phyloP scores from a whole-genome alignment of 1,284 basidiomycete species.

The Hymenochaete sp. region DNA sequence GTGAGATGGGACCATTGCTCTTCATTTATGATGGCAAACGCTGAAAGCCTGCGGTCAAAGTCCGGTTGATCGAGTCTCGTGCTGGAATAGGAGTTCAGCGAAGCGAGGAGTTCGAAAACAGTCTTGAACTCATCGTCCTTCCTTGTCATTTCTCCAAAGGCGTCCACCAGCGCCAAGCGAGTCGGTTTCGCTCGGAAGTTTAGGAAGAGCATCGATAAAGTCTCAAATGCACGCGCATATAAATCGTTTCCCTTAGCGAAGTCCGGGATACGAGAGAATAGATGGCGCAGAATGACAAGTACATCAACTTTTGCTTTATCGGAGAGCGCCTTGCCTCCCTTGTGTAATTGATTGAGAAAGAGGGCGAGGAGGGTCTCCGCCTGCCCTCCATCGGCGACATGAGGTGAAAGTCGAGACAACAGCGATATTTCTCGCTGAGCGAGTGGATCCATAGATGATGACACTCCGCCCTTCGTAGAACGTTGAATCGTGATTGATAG shows the following conservation, averaged over 20 bases:
- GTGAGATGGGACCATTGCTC: constrained; percentile 42
- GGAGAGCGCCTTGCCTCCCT: constrained; percentile 66
- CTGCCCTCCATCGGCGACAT: constrained; percentile 63
- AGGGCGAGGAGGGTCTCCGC: constrained; percentile 69
- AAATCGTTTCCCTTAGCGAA: constrained; percentile 45
- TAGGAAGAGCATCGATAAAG: constrained; percentile 72
- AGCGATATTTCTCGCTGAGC: constrained; percentile 80
- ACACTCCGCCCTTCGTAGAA: constrained; percentile 38
- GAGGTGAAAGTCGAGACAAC: constrained; percentile 72
- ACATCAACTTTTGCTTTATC: constrained; percentile 87
- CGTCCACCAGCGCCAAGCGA: constrained; percentile 56
- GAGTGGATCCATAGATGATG: constrained; percentile 31
- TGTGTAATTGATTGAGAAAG: constrained; percentile 77
- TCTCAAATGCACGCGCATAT: constrained; percentile 53
- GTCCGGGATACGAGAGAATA: constrained; percentile 69
- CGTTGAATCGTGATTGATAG: constrained; percentile 65
- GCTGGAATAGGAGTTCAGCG: constrained; percentile 81
- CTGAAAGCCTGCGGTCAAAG: constrained; percentile 79
- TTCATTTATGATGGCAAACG: constrained; percentile 74
- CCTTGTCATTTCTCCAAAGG: constrained; percentile 53
- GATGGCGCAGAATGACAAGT: constrained; percentile 64
- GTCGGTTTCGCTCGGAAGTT: constrained; percentile 62
- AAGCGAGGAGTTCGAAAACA: constrained; percentile 50
- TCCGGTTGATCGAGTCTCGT: constrained; percentile 88
- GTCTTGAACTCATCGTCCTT: constrained; percentile 41